Evolutionary conservation across 768 basidiomycete species (phyloP).

Genomic region (Lactifluus echinatus): DNA sequence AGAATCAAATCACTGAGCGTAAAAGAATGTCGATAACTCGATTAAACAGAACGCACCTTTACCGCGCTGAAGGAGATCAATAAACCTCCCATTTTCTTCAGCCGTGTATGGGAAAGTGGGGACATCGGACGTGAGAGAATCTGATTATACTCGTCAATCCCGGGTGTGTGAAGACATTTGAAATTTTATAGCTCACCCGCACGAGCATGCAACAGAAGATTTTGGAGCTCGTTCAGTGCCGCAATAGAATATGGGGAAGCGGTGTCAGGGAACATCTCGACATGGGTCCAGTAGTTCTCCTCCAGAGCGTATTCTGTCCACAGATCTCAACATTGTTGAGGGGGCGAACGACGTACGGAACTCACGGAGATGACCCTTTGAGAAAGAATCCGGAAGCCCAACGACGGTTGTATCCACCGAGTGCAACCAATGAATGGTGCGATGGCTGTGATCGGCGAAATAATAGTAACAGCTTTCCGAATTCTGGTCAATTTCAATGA

Average conservation of each 20-base stretch:
- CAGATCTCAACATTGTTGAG: neutral
- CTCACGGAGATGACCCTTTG: slow-evolving; percentile 1
- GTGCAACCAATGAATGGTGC: slow-evolving; percentile 7
- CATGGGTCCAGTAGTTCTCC: slow-evolving; percentile 14
- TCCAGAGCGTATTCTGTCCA: neutral
- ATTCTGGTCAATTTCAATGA: slow-evolving; percentile 5
- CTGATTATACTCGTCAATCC: neutral
- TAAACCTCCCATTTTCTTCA: neutral
- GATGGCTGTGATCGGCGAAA: slow-evolving; percentile 5
- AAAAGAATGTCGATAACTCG: no score
- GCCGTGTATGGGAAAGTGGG: slow-evolving; percentile 13
- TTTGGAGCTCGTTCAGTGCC: slow-evolving; percentile 3
- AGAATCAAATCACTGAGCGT: neutral
- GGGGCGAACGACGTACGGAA: neutral
- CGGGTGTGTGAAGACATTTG: neutral
- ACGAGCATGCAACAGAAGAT: neutral
- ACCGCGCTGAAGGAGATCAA: neutral
- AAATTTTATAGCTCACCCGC: neutral
- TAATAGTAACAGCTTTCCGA: neutral
- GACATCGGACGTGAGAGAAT: neutral
- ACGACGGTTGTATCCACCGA: neutral
- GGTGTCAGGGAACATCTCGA: slow-evolving; percentile 8
- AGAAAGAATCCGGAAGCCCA: neutral
- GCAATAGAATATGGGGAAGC: neutral
- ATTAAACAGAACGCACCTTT: neutral